phyloP scores from a whole-genome alignment of 2,329 filamentous ascomycete genomes.

The Aspergillus fischeri region DNA sequence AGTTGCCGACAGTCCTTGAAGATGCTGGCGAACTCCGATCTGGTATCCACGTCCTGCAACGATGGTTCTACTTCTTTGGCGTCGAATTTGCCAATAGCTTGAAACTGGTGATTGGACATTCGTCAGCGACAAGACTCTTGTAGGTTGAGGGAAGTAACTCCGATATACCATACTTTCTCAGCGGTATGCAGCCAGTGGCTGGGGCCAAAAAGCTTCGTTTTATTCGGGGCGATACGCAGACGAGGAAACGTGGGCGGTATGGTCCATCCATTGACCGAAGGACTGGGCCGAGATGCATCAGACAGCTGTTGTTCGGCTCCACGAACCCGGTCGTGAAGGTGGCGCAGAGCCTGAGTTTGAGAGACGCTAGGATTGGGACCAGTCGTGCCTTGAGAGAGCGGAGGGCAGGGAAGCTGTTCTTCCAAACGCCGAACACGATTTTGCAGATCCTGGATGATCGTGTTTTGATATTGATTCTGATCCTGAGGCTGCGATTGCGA shows the following conservation, averaged over 20 bases:
- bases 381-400: background rate
- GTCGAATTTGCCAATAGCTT: conserved; percentile 2
- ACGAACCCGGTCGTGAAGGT: background rate
- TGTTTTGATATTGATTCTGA: background rate
- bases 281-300: background rate
- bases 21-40: conserved; percentile 9
- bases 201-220: conserved; percentile 5
- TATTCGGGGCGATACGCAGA: conserved; percentile 1
- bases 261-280: background rate
- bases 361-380: background rate
- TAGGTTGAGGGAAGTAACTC: background rate
- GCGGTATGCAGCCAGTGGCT: conserved; percentile 7
- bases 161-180: conserved; percentile 4
- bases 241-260: conserved; percentile 2
- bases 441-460: background rate
- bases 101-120: conserved; percentile 8
- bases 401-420: background rate
- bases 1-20: conserved; percentile 15
- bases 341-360: background rate
- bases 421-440: background rate
- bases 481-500: background rate
- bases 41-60: conserved; percentile 4
- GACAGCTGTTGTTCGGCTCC: background rate
- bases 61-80: conserved; percentile 6
- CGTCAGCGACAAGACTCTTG: background rate